These are phyloP conservation scores for Penstemon davidsonii DNA, from an alignment of 257 asterid genomes.

Conservation along the genomic window DNA sequence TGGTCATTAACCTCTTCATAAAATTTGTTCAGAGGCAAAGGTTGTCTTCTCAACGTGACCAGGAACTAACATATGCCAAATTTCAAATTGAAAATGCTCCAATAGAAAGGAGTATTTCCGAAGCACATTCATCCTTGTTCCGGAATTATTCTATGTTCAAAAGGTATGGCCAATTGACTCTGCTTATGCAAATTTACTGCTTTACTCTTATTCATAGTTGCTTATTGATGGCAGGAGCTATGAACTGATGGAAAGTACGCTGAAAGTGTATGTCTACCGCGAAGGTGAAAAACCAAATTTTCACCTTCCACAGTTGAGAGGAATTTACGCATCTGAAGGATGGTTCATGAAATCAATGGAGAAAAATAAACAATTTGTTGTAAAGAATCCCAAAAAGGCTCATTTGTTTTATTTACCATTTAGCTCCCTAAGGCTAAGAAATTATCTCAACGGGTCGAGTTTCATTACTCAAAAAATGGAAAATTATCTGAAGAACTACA, in stretches of 20 bases:
- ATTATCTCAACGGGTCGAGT: slow-evolving; percentile 28
- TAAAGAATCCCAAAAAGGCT: slow-evolving; percentile 42
- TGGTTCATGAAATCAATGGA: slow-evolving; percentile 70
- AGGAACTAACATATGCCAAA: slow-evolving; percentile 48
- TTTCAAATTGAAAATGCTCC: slow-evolving; percentile 49
- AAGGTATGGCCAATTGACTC: slow-evolving; percentile 32
- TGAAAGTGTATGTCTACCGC: slow-evolving; percentile 54
- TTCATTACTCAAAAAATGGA: slow-evolving; percentile 30
- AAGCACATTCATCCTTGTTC: slow-evolving; percentile 44
- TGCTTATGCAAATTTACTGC: no score
- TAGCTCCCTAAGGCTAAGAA: slow-evolving; percentile 48
- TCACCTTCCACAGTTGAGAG: slow-evolving; percentile 51
- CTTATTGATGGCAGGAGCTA: slow-evolving; percentile 54
- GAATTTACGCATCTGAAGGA: slow-evolving; percentile 71
- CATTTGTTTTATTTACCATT: slow-evolving; percentile 33
- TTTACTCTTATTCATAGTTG: not conserved
- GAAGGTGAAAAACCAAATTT: slow-evolving; percentile 66
- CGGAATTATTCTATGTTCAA: slow-evolving; percentile 56
- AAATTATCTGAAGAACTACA: slow-evolving; percentile 42
- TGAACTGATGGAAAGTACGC: slow-evolving; percentile 53
- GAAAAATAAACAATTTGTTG: slow-evolving; percentile 48
- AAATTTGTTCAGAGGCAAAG: slow-evolving; percentile 43
- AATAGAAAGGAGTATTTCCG: slow-evolving; percentile 34
- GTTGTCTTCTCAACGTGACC: slow-evolving; percentile 44
- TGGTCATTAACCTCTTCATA: slow-evolving; percentile 26